Evolutionary conservation across 2,329 filamentous ascomycete genomes (phyloP).

Genomic region (Cercospora janseana): DNA sequence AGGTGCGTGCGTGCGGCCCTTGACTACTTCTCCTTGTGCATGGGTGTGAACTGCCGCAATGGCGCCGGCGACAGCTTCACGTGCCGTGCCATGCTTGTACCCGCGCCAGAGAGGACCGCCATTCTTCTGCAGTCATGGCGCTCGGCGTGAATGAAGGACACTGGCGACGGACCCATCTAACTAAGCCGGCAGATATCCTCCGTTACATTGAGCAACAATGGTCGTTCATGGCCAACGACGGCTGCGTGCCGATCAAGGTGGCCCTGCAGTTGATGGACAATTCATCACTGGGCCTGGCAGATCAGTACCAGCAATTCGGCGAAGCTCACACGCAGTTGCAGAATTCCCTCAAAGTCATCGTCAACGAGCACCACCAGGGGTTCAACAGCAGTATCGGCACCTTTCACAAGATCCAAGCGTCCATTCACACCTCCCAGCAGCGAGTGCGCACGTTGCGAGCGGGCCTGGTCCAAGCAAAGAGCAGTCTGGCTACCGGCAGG

Average conservation of each 20-base stretch:
- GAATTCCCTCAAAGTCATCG: conserved; percentile 85
- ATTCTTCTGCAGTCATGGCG: conserved; percentile 4
- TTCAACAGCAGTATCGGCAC: conserved; percentile 99
- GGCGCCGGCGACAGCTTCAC: conserved; percentile 7
- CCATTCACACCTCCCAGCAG: conserved; percentile 83
- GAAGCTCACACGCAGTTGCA: conserved; percentile 85
- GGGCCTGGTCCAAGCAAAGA: conserved; percentile 76
- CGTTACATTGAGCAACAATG: conserved; percentile 84
- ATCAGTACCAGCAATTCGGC: conserved; percentile 82
- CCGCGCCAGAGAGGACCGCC: no score
- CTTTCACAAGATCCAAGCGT: conserved; percentile 96
- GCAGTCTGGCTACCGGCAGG: conserved; percentile 77
- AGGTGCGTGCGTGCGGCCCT: conserved; percentile 27
- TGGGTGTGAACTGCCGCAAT: conserved; percentile 13
- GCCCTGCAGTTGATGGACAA: conserved; percentile 92
- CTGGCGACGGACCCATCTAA: conserved; percentile 12
- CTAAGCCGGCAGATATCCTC: conserved; percentile 56
- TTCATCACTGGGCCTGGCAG: conserved; percentile 87
- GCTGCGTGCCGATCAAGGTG: conserved; percentile 89
- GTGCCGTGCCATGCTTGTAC: background rate
- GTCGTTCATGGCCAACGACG: conserved; percentile 84
- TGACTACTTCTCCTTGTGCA: conserved; percentile 1
- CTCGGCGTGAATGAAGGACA: background rate
- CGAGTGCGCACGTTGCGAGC: conserved; percentile 79
- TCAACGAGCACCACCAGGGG: conserved; percentile 97